A percentile compares a stretch with the other conserved stretches of the same genome.
Conservation (phyloP, 1,139 yeast species). For the Pichia kudriavzevii region DNA sequence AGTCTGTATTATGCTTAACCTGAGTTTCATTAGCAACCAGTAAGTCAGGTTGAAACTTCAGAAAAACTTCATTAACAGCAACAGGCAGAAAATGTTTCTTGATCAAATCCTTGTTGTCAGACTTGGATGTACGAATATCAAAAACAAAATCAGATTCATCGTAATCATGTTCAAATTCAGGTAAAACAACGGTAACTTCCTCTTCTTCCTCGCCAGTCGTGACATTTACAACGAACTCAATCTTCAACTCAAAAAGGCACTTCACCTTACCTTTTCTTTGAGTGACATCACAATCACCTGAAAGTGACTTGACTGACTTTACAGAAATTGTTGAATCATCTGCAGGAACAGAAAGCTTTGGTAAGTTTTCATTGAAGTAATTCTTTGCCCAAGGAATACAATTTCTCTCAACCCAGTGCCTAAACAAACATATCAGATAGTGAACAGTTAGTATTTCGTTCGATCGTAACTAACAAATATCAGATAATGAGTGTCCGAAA, state of each 20-base stretch:
- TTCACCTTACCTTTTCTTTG: slow-evolving; percentile 76
- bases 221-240: slow-evolving; percentile 39
- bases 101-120: slow-evolving; percentile 32
- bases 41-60: slow-evolving; percentile 55
- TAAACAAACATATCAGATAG: slow-evolving; percentile 5
- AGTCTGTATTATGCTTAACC: slow-evolving; percentile 26
- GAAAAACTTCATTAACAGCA: slow-evolving; percentile 36
- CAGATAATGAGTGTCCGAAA: too few relatives aligned
- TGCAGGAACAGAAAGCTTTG: slow-evolving; percentile 25
- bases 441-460: too few relatives aligned
- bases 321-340: slow-evolving; percentile 34
- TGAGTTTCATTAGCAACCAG: slow-evolving; percentile 44
- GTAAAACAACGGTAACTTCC: slow-evolving; percentile 41
- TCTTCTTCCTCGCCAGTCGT: slow-evolving; percentile 22
- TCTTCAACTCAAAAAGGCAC: slow-evolving; percentile 61
- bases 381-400: slow-evolving; percentile 69
- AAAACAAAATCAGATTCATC: slow-evolving; percentile 58
- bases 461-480: too few relatives aligned
- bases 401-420: slow-evolving; percentile 83
- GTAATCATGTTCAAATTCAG: slow-evolving; percentile 71
- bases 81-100: slow-evolving; percentile 44
- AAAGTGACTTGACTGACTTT: slow-evolving; percentile 37
- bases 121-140: slow-evolving; percentile 35
- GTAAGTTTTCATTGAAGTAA: slow-evolving; percentile 43
- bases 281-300: slow-evolving; percentile 75